Evolutionary conservation across 2,329 filamentous ascomycete species (phyloP).

Genomic region (Lecanoromycetidae sp.): DNA sequence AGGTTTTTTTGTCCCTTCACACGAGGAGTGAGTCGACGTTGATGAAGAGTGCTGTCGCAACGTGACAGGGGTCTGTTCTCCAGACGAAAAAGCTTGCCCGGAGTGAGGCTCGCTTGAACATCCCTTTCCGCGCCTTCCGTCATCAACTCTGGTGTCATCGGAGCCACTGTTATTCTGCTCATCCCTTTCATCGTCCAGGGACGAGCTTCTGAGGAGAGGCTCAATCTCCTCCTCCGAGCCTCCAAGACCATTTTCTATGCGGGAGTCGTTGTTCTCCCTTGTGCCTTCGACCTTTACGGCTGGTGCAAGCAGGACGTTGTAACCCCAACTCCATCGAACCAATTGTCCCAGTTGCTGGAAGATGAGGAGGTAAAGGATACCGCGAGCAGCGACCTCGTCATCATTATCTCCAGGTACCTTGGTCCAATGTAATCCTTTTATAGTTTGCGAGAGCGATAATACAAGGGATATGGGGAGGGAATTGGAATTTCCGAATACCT

Average conservation of each 20-base stretch:
- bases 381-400: slow-evolving; percentile 82
- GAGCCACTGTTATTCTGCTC: slow-evolving; percentile 17
- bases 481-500: slow-evolving; percentile 95
- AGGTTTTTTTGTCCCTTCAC: slow-evolving; percentile 9
- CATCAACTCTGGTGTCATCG: slow-evolving; percentile 8
- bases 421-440: slow-evolving; percentile 88
- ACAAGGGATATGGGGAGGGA: slow-evolving; percentile 94
- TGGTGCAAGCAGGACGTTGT: slow-evolving; percentile 83
- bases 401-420: slow-evolving; percentile 85
- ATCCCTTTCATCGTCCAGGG: slow-evolving; percentile 4
- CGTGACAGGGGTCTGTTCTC: slow-evolving; percentile 17
- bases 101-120: slow-evolving; percentile 4
- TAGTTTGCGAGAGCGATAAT: slow-evolving; percentile 81
- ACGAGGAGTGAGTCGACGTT: slow-evolving; percentile 15
- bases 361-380: slow-evolving; percentile 88
- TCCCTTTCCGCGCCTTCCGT: not conserved
- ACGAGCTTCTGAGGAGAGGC: slow-evolving; percentile 10
- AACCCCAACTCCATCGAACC: slow-evolving; percentile 96
- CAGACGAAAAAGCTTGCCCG: slow-evolving; percentile 5
- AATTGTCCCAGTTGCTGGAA: slow-evolving; percentile 96
- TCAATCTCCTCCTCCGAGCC: slow-evolving; percentile 28
- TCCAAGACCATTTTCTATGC: slow-evolving; percentile 31
- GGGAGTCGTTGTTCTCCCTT: slow-evolving; percentile 27
- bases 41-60: slow-evolving; percentile 14
- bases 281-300: slow-evolving; percentile 46